Evolutionary conservation across 257 asterid species (phyloP).

Genomic region (Jacaranda mimosifolia): DNA sequence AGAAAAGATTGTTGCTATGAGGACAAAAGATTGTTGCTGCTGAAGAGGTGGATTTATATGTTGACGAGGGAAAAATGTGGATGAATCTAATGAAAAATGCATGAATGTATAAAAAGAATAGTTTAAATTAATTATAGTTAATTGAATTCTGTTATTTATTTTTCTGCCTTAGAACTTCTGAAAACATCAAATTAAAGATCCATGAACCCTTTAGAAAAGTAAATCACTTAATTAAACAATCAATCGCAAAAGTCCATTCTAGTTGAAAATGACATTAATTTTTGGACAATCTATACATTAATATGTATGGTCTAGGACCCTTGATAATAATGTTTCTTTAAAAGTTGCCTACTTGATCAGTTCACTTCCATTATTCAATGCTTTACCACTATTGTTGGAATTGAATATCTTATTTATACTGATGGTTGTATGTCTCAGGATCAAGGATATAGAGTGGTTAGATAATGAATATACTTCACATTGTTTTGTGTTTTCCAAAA

Average conservation of each 20-base stretch:
- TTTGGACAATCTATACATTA: too few species aligned
- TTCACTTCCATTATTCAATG: neutral
- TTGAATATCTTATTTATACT: neutral
- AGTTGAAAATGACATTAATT: too few species aligned
- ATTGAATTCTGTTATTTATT: too few species aligned
- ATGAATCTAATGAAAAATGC: too few species aligned
- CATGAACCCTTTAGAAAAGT: neutral
- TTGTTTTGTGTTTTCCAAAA: neutral
- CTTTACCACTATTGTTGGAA: neutral
- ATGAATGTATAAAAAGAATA: too few species aligned
- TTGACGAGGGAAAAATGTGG: neutral
- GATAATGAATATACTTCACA: neutral
- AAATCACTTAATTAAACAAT: too few species aligned
- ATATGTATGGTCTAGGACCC: too few species aligned
- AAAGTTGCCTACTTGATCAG: neutral
- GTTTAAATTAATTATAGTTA: too few species aligned
- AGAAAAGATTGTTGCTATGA: neutral
- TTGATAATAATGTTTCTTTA: too few species aligned
- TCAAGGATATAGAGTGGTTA: neutral
- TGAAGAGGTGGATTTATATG: neutral
- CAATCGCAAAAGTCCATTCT: neutral
- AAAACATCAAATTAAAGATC: neutral
- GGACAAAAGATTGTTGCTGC: neutral
- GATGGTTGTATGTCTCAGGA: neutral
- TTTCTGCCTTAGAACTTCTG: neutral